Conservation (phyloP, 176 grass and related monocot species). For the Saccharum spontaneum region DNA sequence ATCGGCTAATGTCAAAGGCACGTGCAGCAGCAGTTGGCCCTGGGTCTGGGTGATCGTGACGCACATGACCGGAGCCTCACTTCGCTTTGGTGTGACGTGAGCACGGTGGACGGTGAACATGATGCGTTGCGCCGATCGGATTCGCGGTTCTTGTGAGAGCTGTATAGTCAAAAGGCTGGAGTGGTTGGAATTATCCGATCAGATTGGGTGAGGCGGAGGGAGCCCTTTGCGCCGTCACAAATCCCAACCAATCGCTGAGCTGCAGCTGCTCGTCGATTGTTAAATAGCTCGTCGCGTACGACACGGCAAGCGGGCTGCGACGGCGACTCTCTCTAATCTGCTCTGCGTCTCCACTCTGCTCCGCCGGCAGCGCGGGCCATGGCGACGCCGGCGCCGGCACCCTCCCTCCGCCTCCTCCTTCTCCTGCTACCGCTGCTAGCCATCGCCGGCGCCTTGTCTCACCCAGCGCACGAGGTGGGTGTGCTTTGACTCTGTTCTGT, state of each 20-base stretch:
- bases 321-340: background rate
- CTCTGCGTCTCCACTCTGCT: background rate
- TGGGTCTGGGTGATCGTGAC: background rate
- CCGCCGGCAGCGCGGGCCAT: conserved; percentile 8
- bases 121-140: background rate
- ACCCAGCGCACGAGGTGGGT: conserved; percentile 42
- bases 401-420: background rate
- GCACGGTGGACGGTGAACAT: background rate
- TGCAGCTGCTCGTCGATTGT: background rate
- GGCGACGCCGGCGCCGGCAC: background rate
- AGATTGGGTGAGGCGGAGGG: background rate
- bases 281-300: background rate
- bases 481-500: background rate
- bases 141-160: background rate
- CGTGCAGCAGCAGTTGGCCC: background rate
- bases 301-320: background rate
- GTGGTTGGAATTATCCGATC: conserved; percentile 1
- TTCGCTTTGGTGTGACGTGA: background rate
- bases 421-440: background rate
- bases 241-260: background rate
- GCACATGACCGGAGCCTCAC: background rate
- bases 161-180: conserved; percentile 1
- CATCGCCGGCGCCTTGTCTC: conserved; percentile 15
- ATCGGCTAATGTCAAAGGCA: background rate
- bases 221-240: background rate